A percentile compares a stretch with the other conserved stretches of the same genome.
Conservation (phyloP, 1,284 basidiomycete genomes). For the Entoloma clypeatum region DNA sequence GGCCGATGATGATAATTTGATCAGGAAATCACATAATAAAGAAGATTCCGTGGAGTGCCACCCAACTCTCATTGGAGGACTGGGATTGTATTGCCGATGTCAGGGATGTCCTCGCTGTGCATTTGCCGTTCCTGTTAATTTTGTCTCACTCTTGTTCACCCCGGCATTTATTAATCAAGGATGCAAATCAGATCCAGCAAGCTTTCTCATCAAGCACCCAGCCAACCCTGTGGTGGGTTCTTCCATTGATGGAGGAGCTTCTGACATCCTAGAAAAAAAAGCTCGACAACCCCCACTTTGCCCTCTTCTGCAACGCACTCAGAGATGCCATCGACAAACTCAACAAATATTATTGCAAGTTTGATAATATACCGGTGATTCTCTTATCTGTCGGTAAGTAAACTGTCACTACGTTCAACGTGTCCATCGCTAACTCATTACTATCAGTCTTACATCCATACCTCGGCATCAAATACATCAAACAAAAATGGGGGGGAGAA, state of each 20-base stretch:
- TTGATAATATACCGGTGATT: conserved; percentile 22
- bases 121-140: neutral
- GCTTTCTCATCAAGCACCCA: conserved; percentile 11
- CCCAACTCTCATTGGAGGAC: conserved; percentile 1
- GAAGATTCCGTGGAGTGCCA: conserved; percentile 7
- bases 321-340: conserved; percentile 19
- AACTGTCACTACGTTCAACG: neutral
- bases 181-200: conserved; percentile 9
- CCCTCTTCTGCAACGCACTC: conserved; percentile 17
- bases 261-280: conserved; percentile 23
- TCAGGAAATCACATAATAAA: neutral
- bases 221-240: conserved; percentile 10
- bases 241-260: conserved; percentile 23
- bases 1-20: conserved; percentile 7
- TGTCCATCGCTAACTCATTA: neutral
- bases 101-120: conserved; percentile 1
- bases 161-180: neutral
- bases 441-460: conserved; percentile 14
- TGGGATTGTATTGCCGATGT: conserved; percentile 6
- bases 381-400: conserved; percentile 3
- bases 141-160: neutral
- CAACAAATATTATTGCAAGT: conserved; percentile 22
- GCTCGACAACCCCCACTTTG: conserved; percentile 10
- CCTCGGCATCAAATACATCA: conserved; percentile 23
- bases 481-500: conserved; percentile 20